These are phyloP conservation scores for Sphagnum magellanicum DNA, from an alignment of 228 moss, liverwort and hornwort genomes.

Conservation along the genomic window DNA sequence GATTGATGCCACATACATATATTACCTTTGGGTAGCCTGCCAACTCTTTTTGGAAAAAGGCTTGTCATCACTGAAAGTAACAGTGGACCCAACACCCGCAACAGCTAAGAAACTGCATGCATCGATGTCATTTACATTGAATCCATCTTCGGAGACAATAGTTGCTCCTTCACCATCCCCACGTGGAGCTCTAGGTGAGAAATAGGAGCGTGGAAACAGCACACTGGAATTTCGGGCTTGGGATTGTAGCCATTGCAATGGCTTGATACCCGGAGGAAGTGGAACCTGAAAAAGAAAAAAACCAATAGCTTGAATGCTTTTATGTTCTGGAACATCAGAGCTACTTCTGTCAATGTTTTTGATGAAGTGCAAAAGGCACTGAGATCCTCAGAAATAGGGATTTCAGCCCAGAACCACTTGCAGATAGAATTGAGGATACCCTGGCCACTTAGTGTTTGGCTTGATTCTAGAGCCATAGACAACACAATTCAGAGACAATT, in stretches of 20 bases:
- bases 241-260: constrained; percentile 89
- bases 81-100: constrained; percentile 79
- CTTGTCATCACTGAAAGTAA: constrained; percentile 61
- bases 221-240: constrained; percentile 30
- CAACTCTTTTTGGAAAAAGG: constrained; percentile 64
- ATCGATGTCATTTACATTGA: constrained; percentile 45
- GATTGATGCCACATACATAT: neutral
- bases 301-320: neutral
- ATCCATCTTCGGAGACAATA: constrained; percentile 10
- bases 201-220: constrained; percentile 62
- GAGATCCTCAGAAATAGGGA: neutral
- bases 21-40: constrained; percentile 71
- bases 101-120: constrained; percentile 63
- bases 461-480: too few species aligned
- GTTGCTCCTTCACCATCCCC: constrained; percentile 49
- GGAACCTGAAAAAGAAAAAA: constrained; percentile 51
- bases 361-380: neutral
- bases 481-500: too few species aligned
- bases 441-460: neutral
- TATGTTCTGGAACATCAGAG: neutral
- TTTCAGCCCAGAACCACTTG: neutral
- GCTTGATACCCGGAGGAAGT: constrained; percentile 77
- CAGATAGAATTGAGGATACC: neutral
- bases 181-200: constrained; percentile 73
- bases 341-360: neutral